Evolutionary conservation across 2,329 filamentous ascomycete genomes (phyloP), one percentile per base, ranked within the genome.

Genomic region (Sporothrix phasma): DNA sequence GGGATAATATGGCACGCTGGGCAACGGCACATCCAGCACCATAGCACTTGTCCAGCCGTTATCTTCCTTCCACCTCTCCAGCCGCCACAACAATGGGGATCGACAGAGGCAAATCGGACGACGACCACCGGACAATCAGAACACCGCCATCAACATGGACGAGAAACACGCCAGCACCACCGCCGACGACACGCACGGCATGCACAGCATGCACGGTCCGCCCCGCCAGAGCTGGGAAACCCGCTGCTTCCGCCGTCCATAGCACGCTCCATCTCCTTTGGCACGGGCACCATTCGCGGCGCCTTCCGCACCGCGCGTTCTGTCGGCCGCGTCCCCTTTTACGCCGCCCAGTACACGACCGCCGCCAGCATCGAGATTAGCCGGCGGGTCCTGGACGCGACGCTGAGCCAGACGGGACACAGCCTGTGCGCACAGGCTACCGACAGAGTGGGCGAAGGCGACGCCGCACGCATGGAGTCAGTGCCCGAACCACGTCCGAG

Each of bases 241-340:
- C 67, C 68, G 26, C 65, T 88, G 19, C 78, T 88, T 0, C 85
- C 85, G 0, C 69, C 74, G 1, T 77, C 83, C 0, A 72, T 88
- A 54, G 85, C 85, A 39, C 81, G 79, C 61, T 80, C 79, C 31
- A 79, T 88, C 63, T 86, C 84, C 68, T 74, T 87, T 51, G 81
- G 84, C 11, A 84, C 84, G 2, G 79, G 83, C 62, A 85, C 84
- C 3, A 83, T 84, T 17, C 80, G 81, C 31, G 76, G 87, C 26
- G 81, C 80, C 37, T 77, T 85, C 26, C 80, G 82, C 5, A 72
- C 83, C 45, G 78, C 81, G 46, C 81, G 80, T 3, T 71, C 80
- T n/a, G 74, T 84, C 39, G 77, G 81, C 46, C 77, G 78, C 15
- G 82, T 79, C 68, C 75, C 80, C 37, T 76, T 85, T 64, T 77